Evolutionary conservation across 1,139 yeast genomes (phyloP).

Genomic region (Yamadazyma sp.): DNA sequence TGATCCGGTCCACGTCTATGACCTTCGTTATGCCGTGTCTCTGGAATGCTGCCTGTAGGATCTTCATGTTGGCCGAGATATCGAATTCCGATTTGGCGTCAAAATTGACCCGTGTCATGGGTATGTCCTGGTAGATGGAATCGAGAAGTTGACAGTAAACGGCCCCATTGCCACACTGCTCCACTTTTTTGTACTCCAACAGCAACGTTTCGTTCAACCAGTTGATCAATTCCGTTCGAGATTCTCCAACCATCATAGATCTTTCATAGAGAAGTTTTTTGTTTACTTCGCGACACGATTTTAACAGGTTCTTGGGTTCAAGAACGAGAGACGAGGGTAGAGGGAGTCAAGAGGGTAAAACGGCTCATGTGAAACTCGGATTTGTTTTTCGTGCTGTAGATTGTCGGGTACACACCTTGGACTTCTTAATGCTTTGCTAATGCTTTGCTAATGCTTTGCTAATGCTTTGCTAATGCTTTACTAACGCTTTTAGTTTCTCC

Average conservation of each 20-base stretch:
- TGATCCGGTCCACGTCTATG: slow-evolving; percentile 77
- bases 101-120: slow-evolving; percentile 74
- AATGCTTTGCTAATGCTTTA: neutral
- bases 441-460: too few relatives aligned
- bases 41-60: slow-evolving; percentile 75
- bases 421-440: too few relatives aligned
- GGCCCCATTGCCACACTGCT: slow-evolving; percentile 95
- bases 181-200: slow-evolving; percentile 72
- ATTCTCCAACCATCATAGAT: slow-evolving; percentile 52
- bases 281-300: slow-evolving; percentile 3
- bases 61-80: slow-evolving; percentile 75
- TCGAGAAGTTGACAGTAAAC: slow-evolving; percentile 92
- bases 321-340: too few relatives aligned
- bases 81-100: slow-evolving; percentile 71
- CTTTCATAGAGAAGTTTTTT: too few relatives aligned
- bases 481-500: slow-evolving; percentile 2
- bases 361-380: too few relatives aligned
- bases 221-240: slow-evolving; percentile 76
- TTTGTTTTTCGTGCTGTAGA: too few relatives aligned
- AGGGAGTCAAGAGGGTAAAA: too few relatives aligned
- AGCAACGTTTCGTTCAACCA: slow-evolving; percentile 81
- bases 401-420: too few relatives aligned
- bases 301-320: too few relatives aligned
- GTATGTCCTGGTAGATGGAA: slow-evolving; percentile 77
- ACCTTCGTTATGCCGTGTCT: slow-evolving; percentile 70